Evolutionary conservation across 169 alveolate species (phyloP).

Genomic region (Fabrea salina): DNA sequence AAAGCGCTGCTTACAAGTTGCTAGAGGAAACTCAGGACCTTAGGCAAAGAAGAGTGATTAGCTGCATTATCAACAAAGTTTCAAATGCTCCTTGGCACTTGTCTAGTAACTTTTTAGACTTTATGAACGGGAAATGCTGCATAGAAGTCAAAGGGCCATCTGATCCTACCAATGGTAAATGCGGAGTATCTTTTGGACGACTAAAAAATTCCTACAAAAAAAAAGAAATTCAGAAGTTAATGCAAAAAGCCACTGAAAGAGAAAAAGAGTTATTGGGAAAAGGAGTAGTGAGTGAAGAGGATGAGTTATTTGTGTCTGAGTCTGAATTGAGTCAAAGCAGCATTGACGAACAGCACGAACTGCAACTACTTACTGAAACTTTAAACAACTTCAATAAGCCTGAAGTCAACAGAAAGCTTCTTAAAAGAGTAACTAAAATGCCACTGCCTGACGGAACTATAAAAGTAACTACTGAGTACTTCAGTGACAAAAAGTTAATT

Average conservation of each 20-base stretch:
- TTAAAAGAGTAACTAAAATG: constrained; percentile 9
- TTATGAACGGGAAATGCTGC: constrained; percentile 67
- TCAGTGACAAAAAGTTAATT: background rate
- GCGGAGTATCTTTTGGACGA: constrained; percentile 73
- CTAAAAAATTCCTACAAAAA: constrained; percentile 60
- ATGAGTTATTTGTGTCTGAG: background rate
- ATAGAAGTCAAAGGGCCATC: constrained; percentile 70
- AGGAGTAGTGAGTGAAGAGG: background rate
- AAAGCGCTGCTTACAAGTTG: constrained; percentile 69
- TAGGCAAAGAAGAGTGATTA: constrained; percentile 47
- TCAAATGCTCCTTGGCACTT: constrained; percentile 78
- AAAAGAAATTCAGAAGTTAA: constrained; percentile 57
- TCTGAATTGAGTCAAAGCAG: background rate
- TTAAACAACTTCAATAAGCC: background rate
- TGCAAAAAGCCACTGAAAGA: constrained; percentile 24
- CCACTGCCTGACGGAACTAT: background rate
- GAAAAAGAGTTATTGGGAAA: background rate
- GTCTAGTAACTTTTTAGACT: constrained; percentile 57
- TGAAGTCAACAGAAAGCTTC: background rate
- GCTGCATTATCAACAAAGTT: constrained; percentile 70
- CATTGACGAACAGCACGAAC: constrained; percentile 12
- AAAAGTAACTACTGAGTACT: background rate
- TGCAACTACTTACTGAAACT: background rate
- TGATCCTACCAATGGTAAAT: constrained; percentile 74
- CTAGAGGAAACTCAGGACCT: constrained; percentile 51